Percentiles rank a stretch among this genome's conserved stretches.
Conservation (phyloP, 2,329 filamentous ascomycete species). For the Lojkania enalia region DNA sequence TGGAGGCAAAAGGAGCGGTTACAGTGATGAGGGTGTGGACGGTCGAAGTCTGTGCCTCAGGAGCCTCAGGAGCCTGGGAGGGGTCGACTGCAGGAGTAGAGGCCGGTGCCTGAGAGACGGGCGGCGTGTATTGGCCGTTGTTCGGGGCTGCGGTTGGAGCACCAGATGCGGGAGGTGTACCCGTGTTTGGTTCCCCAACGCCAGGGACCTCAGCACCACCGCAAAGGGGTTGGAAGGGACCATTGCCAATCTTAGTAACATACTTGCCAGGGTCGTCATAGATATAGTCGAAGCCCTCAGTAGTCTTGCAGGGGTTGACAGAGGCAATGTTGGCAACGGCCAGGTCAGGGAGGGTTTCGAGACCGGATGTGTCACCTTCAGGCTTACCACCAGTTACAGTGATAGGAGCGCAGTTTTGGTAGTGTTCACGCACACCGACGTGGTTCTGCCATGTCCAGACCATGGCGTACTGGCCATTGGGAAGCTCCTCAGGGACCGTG, state of each 20-base stretch:
- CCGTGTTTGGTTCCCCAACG: neutral
- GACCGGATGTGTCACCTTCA: constrained; percentile 56
- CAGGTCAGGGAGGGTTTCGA: constrained; percentile 70
- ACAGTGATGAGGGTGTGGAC: constrained; percentile 29
- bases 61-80: neutral
- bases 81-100: constrained; percentile 4
- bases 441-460: constrained; percentile 94
- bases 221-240: constrained; percentile 31
- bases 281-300: constrained; percentile 47
- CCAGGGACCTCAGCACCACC: constrained; percentile 14
- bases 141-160: constrained; percentile 10
- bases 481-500: constrained; percentile 71
- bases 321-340: constrained; percentile 68
- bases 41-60: constrained; percentile 17
- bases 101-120: constrained; percentile 9
- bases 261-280: constrained; percentile 69
- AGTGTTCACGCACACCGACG: constrained; percentile 88
- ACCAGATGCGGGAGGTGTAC: constrained; percentile 8
- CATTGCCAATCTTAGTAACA: constrained; percentile 37
- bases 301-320: constrained; percentile 55
- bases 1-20: constrained; percentile 12
- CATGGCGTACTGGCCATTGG: constrained; percentile 72
- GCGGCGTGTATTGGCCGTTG: constrained; percentile 17
- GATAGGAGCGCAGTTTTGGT: constrained; percentile 90
- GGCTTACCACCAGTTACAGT: constrained; percentile 62